Evolutionary conservation across 2,329 filamentous ascomycete species (phyloP).

Genomic region (Diplodia scrobiculata): DNA sequence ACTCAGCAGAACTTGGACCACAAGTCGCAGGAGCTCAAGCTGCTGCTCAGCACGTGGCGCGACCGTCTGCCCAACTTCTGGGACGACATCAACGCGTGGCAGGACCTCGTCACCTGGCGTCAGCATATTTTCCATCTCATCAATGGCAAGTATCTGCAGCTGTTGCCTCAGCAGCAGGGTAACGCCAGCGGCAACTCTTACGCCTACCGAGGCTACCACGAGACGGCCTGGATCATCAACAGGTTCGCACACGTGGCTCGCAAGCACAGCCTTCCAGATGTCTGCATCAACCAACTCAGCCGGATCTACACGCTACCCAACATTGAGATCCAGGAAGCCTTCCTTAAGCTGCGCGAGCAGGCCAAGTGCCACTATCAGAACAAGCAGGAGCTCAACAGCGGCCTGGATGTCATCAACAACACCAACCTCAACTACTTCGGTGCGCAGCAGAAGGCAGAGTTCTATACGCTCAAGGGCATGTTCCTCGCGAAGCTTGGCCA

Average conservation of each 20-base stretch:
- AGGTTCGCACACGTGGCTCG: constrained; percentile 95
- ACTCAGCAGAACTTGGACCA: constrained; percentile 82
- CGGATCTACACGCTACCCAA: constrained; percentile 98
- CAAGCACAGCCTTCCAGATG: constrained; percentile 94
- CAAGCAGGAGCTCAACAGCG: constrained; percentile 83
- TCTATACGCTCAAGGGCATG: constrained; percentile 99
- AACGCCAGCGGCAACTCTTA: constrained; percentile 89
- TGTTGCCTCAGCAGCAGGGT: constrained; percentile 77
- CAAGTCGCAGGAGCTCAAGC: constrained; percentile 93
- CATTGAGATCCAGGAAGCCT: constrained; percentile 99
- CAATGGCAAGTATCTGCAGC: constrained; percentile 85
- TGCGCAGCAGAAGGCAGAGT: constrained; percentile 92
- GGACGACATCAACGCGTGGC: constrained; percentile 99
- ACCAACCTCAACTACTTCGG: constrained; percentile 99
- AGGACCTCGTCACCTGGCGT: constrained; percentile 98
- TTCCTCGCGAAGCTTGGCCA: constrained; percentile 93
- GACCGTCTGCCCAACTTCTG: constrained; percentile 95
- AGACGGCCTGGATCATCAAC: constrained; percentile 99
- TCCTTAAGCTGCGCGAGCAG: constrained; percentile 96
- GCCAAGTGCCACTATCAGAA: constrained; percentile 99
- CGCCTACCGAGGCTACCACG: constrained; percentile 95
- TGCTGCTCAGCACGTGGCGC: constrained; percentile 91
- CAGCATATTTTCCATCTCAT: constrained; percentile 99
- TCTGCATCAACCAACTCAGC: constrained; percentile 95
- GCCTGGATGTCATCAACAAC: constrained; percentile 98